These are phyloP conservation scores for Agrocybe pediades DNA, from an alignment of 768 basidiomycete species.

Conservation along the genomic window DNA sequence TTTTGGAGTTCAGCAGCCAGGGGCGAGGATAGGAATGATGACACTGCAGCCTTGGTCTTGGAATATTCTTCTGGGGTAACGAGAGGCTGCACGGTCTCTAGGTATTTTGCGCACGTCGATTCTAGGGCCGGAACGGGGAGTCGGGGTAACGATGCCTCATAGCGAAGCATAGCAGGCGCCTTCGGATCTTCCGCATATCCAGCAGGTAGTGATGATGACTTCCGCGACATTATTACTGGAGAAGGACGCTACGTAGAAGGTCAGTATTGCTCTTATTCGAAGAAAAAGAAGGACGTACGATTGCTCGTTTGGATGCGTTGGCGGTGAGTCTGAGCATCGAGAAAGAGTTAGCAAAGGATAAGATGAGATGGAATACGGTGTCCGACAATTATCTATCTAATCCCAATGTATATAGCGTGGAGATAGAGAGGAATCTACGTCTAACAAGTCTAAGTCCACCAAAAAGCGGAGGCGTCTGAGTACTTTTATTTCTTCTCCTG, in stretches of 20 bases:
- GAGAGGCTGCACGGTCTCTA: conserved; percentile 81
- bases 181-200: conserved; percentile 49
- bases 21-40: conserved; percentile 69
- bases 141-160: conserved; percentile 68
- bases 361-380: conserved; percentile 12
- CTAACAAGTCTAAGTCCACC: neutral
- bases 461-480: neutral
- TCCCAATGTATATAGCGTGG: conserved; percentile 15
- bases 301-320: conserved; percentile 22
- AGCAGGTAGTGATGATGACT: conserved; percentile 25
- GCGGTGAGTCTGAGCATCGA: conserved; percentile 25
- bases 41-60: conserved; percentile 58
- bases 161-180: conserved; percentile 72
- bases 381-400: conserved; percentile 14
- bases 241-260: conserved; percentile 17
- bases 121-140: conserved; percentile 85
- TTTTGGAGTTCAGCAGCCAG: conserved; percentile 73
- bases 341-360: conserved; percentile 8
- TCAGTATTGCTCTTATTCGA: conserved; percentile 1
- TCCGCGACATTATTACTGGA: conserved; percentile 21
- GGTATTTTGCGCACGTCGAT: conserved; percentile 86
- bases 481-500: neutral
- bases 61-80: conserved; percentile 64
- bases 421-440: conserved; percentile 17
- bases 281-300: conserved; percentile 13